A percentile compares a stretch with the other conserved stretches of the same genome.
These are phyloP conservation scores for Vigna reflexopilosa DNA, from an alignment of 306 rosid genomes.

Conservation along the genomic window DNA sequence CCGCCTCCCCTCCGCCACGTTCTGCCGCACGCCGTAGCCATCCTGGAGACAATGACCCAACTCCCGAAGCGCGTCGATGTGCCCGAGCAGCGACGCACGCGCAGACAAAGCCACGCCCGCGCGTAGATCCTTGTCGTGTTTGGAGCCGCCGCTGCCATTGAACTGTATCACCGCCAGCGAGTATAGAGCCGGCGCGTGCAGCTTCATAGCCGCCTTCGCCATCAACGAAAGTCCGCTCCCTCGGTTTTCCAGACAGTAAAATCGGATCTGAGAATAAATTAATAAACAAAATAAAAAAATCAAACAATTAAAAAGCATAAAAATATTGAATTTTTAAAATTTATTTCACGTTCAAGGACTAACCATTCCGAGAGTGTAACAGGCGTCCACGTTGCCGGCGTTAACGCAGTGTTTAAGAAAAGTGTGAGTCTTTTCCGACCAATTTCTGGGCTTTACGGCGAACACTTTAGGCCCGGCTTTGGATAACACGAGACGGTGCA, in stretches of 20 bases:
- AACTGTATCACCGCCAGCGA: conserved; percentile 89
- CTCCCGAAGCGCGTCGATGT: conserved; percentile 86
- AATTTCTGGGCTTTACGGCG: conserved; percentile 55
- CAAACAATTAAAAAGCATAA: background rate
- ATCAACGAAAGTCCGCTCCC: conserved; percentile 68
- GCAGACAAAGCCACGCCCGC: conserved; percentile 82
- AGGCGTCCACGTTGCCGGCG: conserved; percentile 85
- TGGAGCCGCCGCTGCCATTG: conserved; percentile 89
- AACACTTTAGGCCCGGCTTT: conserved; percentile 64
- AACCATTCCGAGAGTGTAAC: conserved; percentile 94
- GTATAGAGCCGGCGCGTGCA: conserved; percentile 79
- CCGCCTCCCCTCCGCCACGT: conserved; percentile 67
- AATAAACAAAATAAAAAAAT: background rate
- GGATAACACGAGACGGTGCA: conserved; percentile 68
- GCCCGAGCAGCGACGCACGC: conserved; percentile 77
- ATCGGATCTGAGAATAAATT: conserved; percentile 65
- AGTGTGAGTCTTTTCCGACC: conserved; percentile 73
- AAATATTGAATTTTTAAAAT: background rate
- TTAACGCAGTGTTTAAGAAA: conserved; percentile 66
- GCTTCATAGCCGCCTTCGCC: conserved; percentile 80
- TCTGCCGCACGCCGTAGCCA: conserved; percentile 77
- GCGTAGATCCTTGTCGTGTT: conserved; percentile 64
- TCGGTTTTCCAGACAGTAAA: conserved; percentile 80
- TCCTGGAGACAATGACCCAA: conserved; percentile 91
- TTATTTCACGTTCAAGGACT: conserved; percentile 23